Conservation (phyloP, 768 basidiomycete species). For the Serendipita indica region DNA sequence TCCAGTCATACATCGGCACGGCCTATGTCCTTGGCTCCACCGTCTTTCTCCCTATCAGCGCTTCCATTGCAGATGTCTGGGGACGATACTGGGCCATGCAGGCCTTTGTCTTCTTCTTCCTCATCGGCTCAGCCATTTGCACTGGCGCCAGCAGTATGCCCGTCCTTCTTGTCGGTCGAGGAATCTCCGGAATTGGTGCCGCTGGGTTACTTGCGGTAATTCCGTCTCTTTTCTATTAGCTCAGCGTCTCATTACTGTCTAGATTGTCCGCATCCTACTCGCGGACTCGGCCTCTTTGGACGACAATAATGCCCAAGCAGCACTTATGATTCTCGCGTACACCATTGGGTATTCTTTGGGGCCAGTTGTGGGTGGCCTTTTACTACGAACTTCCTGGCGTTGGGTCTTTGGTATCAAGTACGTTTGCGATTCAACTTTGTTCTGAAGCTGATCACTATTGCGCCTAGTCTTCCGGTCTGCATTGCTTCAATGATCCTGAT, state of each 20-base stretch:
- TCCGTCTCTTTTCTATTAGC: neutral
- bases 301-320: constrained; percentile 29
- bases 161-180: constrained; percentile 33
- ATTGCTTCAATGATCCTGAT: constrained; percentile 26
- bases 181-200: constrained; percentile 19
- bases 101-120: constrained; percentile 30
- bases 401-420: constrained; percentile 46
- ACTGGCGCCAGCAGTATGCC: constrained; percentile 33
- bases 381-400: constrained; percentile 29
- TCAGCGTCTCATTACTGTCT: neutral
- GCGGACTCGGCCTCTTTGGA: constrained; percentile 31
- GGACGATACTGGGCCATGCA: constrained; percentile 37
- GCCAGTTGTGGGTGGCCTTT: constrained; percentile 31
- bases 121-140: constrained; percentile 32
- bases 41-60: constrained; percentile 38
- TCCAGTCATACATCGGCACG: constrained; percentile 33
- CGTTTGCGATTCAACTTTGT: constrained; percentile 13
- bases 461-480: constrained; percentile 27
- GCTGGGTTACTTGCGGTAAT: constrained; percentile 16
- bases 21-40: constrained; percentile 37
- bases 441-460: neutral
- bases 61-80: constrained; percentile 34
- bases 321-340: constrained; percentile 30
- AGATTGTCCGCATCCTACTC: constrained; percentile 32
- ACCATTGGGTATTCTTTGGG: constrained; percentile 30